These are phyloP conservation scores for Climacium dendroides DNA, from an alignment of 225 moss, liverwort and hornwort genomes.

Conservation along the genomic window DNA sequence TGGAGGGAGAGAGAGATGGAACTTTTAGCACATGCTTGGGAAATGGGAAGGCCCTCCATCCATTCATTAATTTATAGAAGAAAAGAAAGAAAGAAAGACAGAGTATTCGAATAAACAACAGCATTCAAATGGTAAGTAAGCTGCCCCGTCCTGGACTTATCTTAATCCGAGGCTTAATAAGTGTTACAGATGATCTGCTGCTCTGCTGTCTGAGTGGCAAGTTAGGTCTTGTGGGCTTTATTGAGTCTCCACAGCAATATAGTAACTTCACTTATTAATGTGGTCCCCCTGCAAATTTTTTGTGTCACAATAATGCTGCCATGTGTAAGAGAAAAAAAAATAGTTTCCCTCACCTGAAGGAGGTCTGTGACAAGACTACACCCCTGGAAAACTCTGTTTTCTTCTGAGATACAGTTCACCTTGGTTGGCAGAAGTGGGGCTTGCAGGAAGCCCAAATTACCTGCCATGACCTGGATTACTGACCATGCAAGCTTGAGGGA, in stretches of 20 bases:
- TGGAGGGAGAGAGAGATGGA: not conserved
- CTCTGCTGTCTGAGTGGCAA: not conserved
- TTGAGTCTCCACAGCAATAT: not conserved
- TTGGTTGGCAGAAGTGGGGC: not conserved
- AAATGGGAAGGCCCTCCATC: not conserved
- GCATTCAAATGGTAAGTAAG: not conserved
- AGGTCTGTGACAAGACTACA: not conserved
- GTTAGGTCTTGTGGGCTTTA: not conserved
- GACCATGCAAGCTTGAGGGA: not conserved
- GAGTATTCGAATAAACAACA: not conserved
- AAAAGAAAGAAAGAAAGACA: not conserved
- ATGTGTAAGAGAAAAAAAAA: not conserved
- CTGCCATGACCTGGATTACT: not conserved
- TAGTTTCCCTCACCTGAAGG: not conserved
- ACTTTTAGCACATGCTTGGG: not conserved
- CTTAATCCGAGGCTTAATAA: not conserved
- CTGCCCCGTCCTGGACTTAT: not conserved
- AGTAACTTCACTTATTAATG: not conserved
- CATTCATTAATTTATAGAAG: too few relatives aligned
- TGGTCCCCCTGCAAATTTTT: not conserved
- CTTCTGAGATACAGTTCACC: not conserved
- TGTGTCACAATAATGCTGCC: not conserved
- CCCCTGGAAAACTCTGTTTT: not conserved
- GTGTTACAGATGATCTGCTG: not conserved
- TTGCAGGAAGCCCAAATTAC: not conserved